Conservation (phyloP, 106 monocot genomes). For the Ottelia alismoides region DNA sequence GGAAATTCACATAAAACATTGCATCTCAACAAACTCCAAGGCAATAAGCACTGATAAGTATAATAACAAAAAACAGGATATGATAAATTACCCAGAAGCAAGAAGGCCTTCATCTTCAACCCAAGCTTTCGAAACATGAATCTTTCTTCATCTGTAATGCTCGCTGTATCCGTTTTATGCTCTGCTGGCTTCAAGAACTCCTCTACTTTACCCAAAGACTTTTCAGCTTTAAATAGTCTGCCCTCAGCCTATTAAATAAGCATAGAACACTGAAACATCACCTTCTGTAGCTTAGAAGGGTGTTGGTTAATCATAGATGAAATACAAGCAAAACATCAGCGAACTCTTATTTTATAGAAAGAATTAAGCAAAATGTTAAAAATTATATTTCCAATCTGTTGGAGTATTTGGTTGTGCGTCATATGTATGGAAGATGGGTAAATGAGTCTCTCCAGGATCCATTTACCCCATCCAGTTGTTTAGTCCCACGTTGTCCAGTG, state of each 20-base stretch:
- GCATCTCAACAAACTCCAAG: neutral
- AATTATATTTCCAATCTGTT: no score
- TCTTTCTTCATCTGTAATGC: constrained; percentile 90
- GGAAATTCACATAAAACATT: neutral
- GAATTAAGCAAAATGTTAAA: no score
- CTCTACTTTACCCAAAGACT: constrained; percentile 77
- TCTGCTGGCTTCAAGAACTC: constrained; percentile 67
- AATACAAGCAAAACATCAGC: no score
- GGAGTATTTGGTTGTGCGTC: no score
- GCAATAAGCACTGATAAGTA: neutral
- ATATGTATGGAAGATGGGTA: no score
- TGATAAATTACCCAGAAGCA: constrained; percentile 75
- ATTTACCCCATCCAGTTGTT: no score
- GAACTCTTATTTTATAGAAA: no score
- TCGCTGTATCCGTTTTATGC: constrained; percentile 34
- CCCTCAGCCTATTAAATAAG: constrained; percentile 40
- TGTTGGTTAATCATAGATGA: no score
- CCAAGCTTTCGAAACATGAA: constrained; percentile 99
- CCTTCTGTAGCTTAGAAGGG: no score
- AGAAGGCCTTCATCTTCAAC: constrained; percentile 95
- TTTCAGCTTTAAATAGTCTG: constrained; percentile 68
- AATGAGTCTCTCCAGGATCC: no score
- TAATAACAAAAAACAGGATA: neutral
- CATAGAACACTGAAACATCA: no score
- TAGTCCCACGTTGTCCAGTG: no score